Percentiles rank a stretch among this genome's conserved stretches.
Conservation (phyloP, 495 filamentous ascomycete species). For the Trichoderma erinaceum region DNA sequence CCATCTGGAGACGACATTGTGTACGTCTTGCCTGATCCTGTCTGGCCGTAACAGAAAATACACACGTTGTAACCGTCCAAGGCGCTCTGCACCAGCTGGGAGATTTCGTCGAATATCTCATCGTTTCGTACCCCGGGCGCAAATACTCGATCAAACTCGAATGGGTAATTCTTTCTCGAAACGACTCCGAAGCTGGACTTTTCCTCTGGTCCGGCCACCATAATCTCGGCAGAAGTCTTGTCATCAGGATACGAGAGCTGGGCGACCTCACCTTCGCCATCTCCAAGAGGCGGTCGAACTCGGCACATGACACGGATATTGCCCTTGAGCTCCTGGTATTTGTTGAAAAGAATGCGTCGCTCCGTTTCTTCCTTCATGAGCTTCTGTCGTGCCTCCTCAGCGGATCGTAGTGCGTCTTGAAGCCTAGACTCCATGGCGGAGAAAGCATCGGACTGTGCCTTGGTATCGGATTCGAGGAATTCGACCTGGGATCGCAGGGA, state of each 20-base stretch:
- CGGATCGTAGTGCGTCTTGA: slow-evolving; percentile 65
- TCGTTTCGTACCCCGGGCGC: slow-evolving; percentile 67
- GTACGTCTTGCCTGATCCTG: slow-evolving; percentile 90
- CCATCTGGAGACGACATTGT: slow-evolving; percentile 93
- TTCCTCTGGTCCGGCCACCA: slow-evolving; percentile 75
- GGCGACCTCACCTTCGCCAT: slow-evolving; percentile 52
- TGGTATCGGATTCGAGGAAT: slow-evolving; percentile 79
- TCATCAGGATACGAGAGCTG: slow-evolving; percentile 74
- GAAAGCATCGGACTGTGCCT: slow-evolving; percentile 76
- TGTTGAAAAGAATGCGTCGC: slow-evolving; percentile 88
- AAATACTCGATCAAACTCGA: slow-evolving; percentile 93
- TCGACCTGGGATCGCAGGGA: slow-evolving; percentile 73
- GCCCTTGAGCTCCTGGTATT: slow-evolving; percentile 96
- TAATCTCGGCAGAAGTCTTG: slow-evolving; percentile 78
- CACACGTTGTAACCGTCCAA: slow-evolving; percentile 98
- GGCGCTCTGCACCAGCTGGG: slow-evolving; percentile 91
- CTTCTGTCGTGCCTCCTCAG: slow-evolving; percentile 67
- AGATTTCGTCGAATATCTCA: slow-evolving; percentile 94
- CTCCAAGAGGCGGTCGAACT: slow-evolving; percentile 70
- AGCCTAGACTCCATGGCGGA: slow-evolving; percentile 68
- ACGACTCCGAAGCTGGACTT: slow-evolving; percentile 73
- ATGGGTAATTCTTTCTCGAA: slow-evolving; percentile 69
- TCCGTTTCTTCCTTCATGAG: slow-evolving; percentile 87
- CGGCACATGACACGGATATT: slow-evolving; percentile 98
- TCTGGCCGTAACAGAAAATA: slow-evolving; percentile 98